phyloP scores from a whole-genome alignment of 768 basidiomycete genomes.

The Tylopilus subfusipes region DNA sequence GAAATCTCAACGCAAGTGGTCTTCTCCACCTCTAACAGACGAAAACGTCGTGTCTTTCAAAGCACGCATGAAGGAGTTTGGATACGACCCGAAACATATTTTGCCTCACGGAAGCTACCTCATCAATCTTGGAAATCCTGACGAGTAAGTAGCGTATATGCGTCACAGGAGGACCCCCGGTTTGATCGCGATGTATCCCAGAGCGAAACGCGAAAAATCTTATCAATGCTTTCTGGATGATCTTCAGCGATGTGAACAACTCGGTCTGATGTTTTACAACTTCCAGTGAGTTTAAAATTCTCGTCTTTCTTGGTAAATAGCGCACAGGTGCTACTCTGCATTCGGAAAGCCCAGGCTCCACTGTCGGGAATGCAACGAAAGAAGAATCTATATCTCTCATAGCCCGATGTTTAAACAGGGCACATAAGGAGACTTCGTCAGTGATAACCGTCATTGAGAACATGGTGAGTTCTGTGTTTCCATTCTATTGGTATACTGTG shows the following conservation, averaged over 20 bases:
- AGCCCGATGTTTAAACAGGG: slow-evolving; percentile 70
- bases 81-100: slow-evolving; percentile 59
- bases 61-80: slow-evolving; percentile 53
- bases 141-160: slow-evolving; percentile 47
- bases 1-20: slow-evolving; percentile 84
- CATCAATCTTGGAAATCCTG: slow-evolving; percentile 80
- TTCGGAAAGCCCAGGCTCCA: slow-evolving; percentile 69
- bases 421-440: slow-evolving; percentile 55
- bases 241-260: slow-evolving; percentile 67
- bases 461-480: slow-evolving; percentile 50
- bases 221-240: slow-evolving; percentile 84
- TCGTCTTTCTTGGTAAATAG: neutral
- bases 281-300: slow-evolving; percentile 62
- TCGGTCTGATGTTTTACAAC: slow-evolving; percentile 74
- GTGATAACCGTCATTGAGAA: slow-evolving; percentile 76
- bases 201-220: slow-evolving; percentile 64
- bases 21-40: slow-evolving; percentile 52
- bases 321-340: neutral
- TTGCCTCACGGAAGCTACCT: slow-evolving; percentile 86
- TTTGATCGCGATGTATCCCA: slow-evolving; percentile 20
- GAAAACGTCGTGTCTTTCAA: slow-evolving; percentile 58
- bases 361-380: slow-evolving; percentile 62
- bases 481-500: neutral
- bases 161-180: too few species aligned
- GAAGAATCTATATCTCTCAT: slow-evolving; percentile 61